Percentiles rank a stretch among this genome's conserved stretches.
These are phyloP conservation scores for Pseudoscleropodium purum DNA, from an alignment of 225 moss, liverwort and hornwort species.

Conservation along the genomic window DNA sequence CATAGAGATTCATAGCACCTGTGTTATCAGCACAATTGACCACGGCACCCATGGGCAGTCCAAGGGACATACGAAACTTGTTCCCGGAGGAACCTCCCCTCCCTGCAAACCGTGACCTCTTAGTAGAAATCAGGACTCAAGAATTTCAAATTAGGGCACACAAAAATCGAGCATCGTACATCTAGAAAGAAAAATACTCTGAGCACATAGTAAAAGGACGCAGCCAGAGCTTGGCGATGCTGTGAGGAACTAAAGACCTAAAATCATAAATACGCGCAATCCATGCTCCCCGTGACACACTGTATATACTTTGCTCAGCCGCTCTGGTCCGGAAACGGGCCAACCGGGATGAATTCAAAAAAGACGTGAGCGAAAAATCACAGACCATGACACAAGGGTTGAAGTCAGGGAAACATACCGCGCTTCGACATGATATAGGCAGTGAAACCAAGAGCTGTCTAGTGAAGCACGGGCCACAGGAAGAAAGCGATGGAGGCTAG, in stretches of 20 bases:
- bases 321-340: slow-evolving; percentile 8
- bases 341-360: too few species aligned
- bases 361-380: neutral
- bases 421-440: slow-evolving; percentile 2
- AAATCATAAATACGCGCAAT: neutral
- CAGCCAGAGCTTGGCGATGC: neutral
- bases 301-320: neutral
- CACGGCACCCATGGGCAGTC: neutral
- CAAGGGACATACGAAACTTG: neutral
- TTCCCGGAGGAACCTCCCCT: neutral
- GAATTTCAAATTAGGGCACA: neutral
- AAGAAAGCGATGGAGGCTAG: neutral
- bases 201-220: neutral
- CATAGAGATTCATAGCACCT: neutral
- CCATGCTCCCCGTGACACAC: neutral
- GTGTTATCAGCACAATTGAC: neutral
- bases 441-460: neutral
- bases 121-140: slow-evolving; percentile 51
- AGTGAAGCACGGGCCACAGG: neutral
- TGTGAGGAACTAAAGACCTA: neutral
- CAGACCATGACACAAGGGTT: neutral
- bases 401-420: neutral
- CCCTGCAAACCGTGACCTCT: slow-evolving; percentile 65
- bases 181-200: neutral
- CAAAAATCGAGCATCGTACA: neutral